Evolutionary conservation across 2,329 filamentous ascomycete species (phyloP).

Genomic region (Venturia nashicola): DNA sequence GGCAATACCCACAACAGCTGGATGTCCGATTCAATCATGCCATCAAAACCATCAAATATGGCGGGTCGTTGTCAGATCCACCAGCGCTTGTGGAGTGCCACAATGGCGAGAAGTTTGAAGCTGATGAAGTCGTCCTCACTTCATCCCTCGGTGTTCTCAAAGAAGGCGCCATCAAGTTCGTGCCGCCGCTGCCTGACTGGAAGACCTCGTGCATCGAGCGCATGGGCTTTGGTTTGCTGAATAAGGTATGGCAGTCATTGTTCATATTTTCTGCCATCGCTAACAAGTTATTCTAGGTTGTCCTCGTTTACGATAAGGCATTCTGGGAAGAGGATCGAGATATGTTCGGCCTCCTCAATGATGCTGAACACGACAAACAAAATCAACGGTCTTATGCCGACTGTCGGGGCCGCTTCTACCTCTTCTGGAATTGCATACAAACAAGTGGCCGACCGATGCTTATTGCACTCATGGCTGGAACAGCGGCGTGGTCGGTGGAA

Average conservation of each 20-base stretch:
- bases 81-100: conserved; percentile 59
- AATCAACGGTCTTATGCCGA: conserved; percentile 67
- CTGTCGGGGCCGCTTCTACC: conserved; percentile 81
- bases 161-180: conserved; percentile 66
- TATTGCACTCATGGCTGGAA: conserved; percentile 88
- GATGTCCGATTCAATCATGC: conserved; percentile 62
- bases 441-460: conserved; percentile 77
- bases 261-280: background rate
- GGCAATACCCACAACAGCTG: conserved; percentile 62
- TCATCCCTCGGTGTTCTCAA: conserved; percentile 88
- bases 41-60: conserved; percentile 31
- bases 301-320: conserved; percentile 73
- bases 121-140: conserved; percentile 86
- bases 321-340: conserved; percentile 89
- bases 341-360: conserved; percentile 84
- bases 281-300: conserved; percentile 35
- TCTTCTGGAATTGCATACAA: conserved; percentile 93
- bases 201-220: conserved; percentile 70
- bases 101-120: conserved; percentile 63
- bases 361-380: conserved; percentile 56
- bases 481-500: conserved; percentile 84
- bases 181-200: conserved; percentile 80
- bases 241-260: conserved; percentile 48
- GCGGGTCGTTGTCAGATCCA: conserved; percentile 16
- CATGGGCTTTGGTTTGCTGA: conserved; percentile 84